phyloP scores from a whole-genome alignment of 768 basidiomycete species.

The Chlorophyllum brunneum region DNA sequence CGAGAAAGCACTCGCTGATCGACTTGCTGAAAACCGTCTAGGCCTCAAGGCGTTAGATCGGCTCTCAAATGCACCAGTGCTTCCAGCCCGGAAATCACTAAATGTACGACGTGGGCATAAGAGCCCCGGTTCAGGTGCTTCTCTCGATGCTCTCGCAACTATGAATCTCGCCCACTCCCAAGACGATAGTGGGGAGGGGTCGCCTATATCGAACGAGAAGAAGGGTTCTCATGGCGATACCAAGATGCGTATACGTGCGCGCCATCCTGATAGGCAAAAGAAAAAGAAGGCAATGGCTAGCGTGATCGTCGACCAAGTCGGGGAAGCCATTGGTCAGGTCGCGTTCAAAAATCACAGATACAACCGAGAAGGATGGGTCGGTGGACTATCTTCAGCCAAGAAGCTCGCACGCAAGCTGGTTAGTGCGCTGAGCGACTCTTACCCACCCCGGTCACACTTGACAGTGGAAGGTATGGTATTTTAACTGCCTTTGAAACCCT shows the following conservation, averaged over 20 bases:
- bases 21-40: conserved; percentile 64
- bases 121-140: conserved; percentile 32
- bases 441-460: conserved; percentile 57
- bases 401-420: conserved; percentile 69
- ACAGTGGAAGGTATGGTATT: conserved; percentile 55
- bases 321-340: conserved; percentile 66
- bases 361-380: conserved; percentile 40
- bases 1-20: conserved; percentile 69
- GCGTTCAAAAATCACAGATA: conserved; percentile 65
- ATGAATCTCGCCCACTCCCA: conserved; percentile 2
- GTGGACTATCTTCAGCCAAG: conserved; percentile 59
- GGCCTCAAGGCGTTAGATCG: conserved; percentile 69
- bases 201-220: conserved; percentile 10
- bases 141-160: conserved; percentile 29
- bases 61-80: conserved; percentile 62
- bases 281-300: conserved; percentile 52
- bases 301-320: conserved; percentile 69
- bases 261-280: conserved; percentile 31
- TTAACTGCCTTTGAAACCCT: background rate
- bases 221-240: background rate
- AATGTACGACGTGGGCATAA: conserved; percentile 46
- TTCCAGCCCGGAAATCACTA: conserved; percentile 31
- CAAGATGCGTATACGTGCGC: conserved; percentile 8
- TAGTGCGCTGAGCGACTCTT: conserved; percentile 52
- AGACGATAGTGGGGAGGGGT: background rate